These are phyloP conservation scores for Flaveria ramosissima DNA, from an alignment of 129 eudicot genomes.

Conservation along the genomic window DNA sequence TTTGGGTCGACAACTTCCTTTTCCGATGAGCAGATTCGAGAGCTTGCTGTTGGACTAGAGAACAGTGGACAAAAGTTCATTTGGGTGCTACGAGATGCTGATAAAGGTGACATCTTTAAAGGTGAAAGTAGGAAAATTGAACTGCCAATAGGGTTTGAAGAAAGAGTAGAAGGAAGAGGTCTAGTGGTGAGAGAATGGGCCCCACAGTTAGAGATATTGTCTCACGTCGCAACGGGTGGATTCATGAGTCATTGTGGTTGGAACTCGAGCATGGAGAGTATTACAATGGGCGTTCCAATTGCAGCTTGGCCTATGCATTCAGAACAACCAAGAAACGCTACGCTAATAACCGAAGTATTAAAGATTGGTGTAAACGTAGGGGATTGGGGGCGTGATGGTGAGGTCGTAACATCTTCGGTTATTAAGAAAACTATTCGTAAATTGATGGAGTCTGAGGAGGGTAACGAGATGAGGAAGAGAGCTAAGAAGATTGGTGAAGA, in stretches of 20 bases:
- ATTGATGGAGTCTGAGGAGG: constrained; percentile 37
- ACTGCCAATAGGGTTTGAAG: constrained; percentile 37
- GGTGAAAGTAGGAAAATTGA: constrained; percentile 9
- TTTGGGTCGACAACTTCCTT: constrained; percentile 49
- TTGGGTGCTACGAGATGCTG: constrained; percentile 45
- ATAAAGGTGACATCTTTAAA: constrained; percentile 33
- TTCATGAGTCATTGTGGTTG: constrained; percentile 48
- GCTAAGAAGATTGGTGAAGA: constrained; percentile 27
- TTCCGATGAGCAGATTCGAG: constrained; percentile 26
- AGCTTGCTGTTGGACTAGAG: constrained; percentile 40
- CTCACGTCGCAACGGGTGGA: constrained; percentile 33
- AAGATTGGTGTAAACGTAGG: constrained; percentile 30
- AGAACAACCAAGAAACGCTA: constrained; percentile 43
- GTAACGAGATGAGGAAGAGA: constrained; percentile 33
- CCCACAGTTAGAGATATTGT: constrained; percentile 34
- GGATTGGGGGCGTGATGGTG: constrained; percentile 27
- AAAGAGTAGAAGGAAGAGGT: constrained; percentile 31
- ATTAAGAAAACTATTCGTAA: constrained; percentile 16
- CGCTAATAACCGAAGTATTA: constrained; percentile 23
- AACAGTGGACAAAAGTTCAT: constrained; percentile 32
- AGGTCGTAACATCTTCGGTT: constrained; percentile 14
- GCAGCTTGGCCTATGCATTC: constrained; percentile 59
- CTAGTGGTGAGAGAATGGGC: constrained; percentile 39
- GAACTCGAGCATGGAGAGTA: constrained; percentile 50
- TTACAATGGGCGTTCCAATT: constrained; percentile 46